Base-by-base conservation (phyloP, 75 land plant genomes). In the Cryptomeria japonica region DNA sequence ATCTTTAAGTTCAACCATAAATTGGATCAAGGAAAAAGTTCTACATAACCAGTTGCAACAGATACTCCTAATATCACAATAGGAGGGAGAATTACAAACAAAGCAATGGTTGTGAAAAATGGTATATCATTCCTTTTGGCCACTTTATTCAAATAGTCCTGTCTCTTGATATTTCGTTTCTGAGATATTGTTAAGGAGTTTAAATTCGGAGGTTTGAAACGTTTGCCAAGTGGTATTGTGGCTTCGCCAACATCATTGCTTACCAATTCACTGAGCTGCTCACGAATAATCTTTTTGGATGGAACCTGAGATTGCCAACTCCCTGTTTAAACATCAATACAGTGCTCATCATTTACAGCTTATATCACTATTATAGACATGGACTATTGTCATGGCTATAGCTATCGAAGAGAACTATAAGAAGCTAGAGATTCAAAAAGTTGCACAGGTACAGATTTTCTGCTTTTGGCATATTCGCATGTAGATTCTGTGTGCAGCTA, bases 111-210 rank as follows among this genome's bases (percentile, higher is more conserved):
- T 25, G 96, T 93, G 87, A 97, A 98, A 88, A 97, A 94, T 28
- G 90, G 89, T 2, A 92, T 87, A 87, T 98, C 99, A 86, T 98
- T 96, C 86, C 99, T 91, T 79, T 88, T 84, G 61, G 94, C 89
- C 13, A 98, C 99, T 87, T 94, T 90, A 84, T 95, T 86, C 87
- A 98, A 86, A 89, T 97, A 97, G 76, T 96, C 90, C 88, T 98
- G 99, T 86, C 99, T 89, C 80, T 92, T 94, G 86, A 98, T 97
- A 87, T 98, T 98, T 85, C 99, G 92, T 87, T 89, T 95, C 92
- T 97, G 96, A 0, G 99, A 98, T 13, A 94, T 90, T 1, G 99
- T 95, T 87, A 96, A 89, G 79, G 91, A 87, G 51, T 92, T 90
- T 56, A 88, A 58, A 58, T 91, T 92, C 19, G 87, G 70, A 42